Evolutionary conservation across 805 yeast species (phyloP).

Genomic region (Nakazawaea ishiwadae): DNA sequence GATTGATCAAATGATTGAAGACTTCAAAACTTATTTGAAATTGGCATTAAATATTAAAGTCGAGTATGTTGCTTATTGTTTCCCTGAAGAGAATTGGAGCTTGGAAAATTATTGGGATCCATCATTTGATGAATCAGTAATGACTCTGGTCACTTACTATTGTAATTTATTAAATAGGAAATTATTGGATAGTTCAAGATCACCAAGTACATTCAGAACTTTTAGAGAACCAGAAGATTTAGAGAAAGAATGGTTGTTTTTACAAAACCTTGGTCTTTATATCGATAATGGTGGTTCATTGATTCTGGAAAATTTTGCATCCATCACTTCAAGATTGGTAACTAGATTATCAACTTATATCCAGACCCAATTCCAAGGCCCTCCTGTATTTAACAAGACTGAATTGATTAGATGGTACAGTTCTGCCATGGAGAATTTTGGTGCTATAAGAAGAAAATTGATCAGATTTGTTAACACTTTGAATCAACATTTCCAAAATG

Average conservation of each 20-base stretch:
- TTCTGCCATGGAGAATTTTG: slow-evolving; percentile 64
- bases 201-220: slow-evolving; percentile 62
- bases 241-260: slow-evolving; percentile 74
- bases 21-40: slow-evolving; percentile 70
- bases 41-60: slow-evolving; percentile 73
- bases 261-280: slow-evolving; percentile 71
- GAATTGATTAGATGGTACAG: slow-evolving; percentile 62
- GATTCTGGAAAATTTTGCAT: slow-evolving; percentile 72
- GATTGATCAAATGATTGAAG: slow-evolving; percentile 91
- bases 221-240: slow-evolving; percentile 90
- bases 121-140: slow-evolving; percentile 56
- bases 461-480: slow-evolving; percentile 70
- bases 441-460: slow-evolving; percentile 74
- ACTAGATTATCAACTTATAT: slow-evolving; percentile 67
- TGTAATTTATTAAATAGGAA: slow-evolving; percentile 70
- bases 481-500: slow-evolving; percentile 68
- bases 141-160: slow-evolving; percentile 70
- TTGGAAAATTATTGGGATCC: slow-evolving; percentile 60
- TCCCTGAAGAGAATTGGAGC: slow-evolving; percentile 66
- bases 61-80: slow-evolving; percentile 56
- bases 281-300: slow-evolving; percentile 79
- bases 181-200: slow-evolving; percentile 68
- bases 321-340: slow-evolving; percentile 61
- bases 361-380: slow-evolving; percentile 65
- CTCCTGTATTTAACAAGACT: slow-evolving; percentile 36